Evolutionary conservation across 768 basidiomycete genomes (phyloP).

Genomic region (Podaxis pistillaris): DNA sequence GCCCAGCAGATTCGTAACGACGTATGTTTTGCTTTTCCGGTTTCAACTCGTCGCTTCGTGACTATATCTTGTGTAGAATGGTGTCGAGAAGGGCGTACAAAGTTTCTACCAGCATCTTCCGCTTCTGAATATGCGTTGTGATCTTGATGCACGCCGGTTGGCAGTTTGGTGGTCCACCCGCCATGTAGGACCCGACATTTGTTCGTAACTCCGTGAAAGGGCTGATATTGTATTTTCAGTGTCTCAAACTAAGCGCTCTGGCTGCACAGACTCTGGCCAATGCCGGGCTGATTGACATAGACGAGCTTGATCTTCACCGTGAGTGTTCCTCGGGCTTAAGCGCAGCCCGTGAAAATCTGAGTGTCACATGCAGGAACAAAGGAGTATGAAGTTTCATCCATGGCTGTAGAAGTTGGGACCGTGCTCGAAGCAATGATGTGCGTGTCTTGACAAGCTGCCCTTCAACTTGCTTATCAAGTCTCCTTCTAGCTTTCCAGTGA

Average conservation of each 20-base stretch:
- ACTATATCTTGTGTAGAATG: conserved; percentile 34
- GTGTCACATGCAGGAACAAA: conserved; percentile 23
- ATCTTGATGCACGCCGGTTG: conserved; percentile 46
- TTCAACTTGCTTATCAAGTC: neutral
- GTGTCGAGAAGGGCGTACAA: conserved; percentile 44
- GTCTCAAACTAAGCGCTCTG: conserved; percentile 50
- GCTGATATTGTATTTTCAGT: conserved; percentile 26
- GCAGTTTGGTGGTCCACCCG: conserved; percentile 61
- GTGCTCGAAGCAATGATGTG: conserved; percentile 51
- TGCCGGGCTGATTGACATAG: conserved; percentile 39
- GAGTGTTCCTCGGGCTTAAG: conserved; percentile 17
- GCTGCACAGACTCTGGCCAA: conserved; percentile 51
- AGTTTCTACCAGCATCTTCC: conserved; percentile 62
- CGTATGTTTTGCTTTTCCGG: conserved; percentile 25
- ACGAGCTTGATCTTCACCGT: conserved; percentile 50
- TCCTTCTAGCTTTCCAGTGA: conserved; percentile 1
- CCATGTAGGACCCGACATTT: conserved; percentile 32
- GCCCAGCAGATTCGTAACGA: conserved; percentile 51
- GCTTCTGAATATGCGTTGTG: conserved; percentile 61
- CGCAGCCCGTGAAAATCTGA: neutral
- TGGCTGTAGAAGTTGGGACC: conserved; percentile 41
- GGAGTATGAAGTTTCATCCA: conserved; percentile 27
- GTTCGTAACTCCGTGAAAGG: neutral
- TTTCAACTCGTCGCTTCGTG: neutral
- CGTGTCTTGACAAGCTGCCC: conserved; percentile 14